Evolutionary conservation across 2,329 filamentous ascomycete species (phyloP), one percentile per base, ranked within the genome.

Genomic region (Talaromyces verruculosus): DNA sequence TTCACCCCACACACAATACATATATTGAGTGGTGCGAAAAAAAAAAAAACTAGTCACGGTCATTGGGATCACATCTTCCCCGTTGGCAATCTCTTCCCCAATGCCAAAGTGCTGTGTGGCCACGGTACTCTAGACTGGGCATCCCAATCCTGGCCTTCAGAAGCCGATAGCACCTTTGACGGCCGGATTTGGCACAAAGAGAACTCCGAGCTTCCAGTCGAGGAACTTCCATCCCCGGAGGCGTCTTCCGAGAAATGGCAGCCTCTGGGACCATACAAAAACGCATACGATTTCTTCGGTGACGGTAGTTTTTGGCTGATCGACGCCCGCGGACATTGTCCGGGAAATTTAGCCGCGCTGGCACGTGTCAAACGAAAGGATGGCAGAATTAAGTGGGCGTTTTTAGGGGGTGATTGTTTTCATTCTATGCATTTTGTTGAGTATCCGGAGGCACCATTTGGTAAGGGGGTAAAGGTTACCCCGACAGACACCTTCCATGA

Each of bases 281-380:
- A 71, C 47, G 76, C 77, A 11, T 62, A 76, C 65, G 74, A 79
- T 57, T 77, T 72, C 49, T 79, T 79, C 51, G 75, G 75, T 63
- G 74, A 83, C 73, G 71, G 79, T 61, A 73, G 75, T 60, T 77
- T 79, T 51, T 78, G 75, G 76, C 63, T 78, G 7, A 73, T 79
- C 8, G 74, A 77, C 25, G 76, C 75, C 15, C 76, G 76, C 2
- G 76, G 77, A 25, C 78, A 75, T 69, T 75, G 77, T 73, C 70
- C 76, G 53, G 72, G 78, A 15, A 77, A 80, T 73, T 69, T 85
- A 77, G 62, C 81, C 73, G 81, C 80, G 4, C 33, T 63, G 19
- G 61, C 61, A 19, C 61, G 61, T 17, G 22, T 39, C 0, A 28
- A 39, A 35, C 49, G 61, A 2, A 63, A 47, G n/a, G 61, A 63